Evolutionary conservation across 164 flowering plant genomes (phyloP).

Genomic region (Vitis cinerea): DNA sequence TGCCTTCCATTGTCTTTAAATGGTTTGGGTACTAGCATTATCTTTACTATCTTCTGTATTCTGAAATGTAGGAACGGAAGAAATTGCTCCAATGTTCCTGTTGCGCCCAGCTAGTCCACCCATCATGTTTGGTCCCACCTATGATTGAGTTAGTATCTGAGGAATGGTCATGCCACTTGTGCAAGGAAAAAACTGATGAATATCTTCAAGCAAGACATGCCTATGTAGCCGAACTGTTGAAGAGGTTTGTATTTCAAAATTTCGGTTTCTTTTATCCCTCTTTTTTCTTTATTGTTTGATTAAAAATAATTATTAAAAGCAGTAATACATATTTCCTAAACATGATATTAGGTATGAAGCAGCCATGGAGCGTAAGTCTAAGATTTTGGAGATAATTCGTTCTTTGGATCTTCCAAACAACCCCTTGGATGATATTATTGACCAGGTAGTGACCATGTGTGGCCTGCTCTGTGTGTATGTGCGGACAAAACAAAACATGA

Average conservation of each 20-base stretch:
- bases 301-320: not conserved
- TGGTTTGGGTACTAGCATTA: not conserved
- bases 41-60: constrained; percentile 5
- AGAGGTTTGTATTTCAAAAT: constrained; percentile 45
- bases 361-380: constrained; percentile 76
- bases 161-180: constrained; percentile 86
- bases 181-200: constrained; percentile 91
- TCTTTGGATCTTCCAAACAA: constrained; percentile 90
- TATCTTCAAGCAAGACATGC: constrained; percentile 63
- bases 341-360: constrained; percentile 70
- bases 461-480: not conserved
- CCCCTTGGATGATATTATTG: constrained; percentile 94
- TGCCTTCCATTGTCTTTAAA: not conserved
- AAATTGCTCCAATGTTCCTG: constrained; percentile 87
- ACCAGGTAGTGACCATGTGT: constrained; percentile 54
- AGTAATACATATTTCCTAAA: not conserved
- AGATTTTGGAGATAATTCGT: constrained; percentile 81
- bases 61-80: constrained; percentile 68
- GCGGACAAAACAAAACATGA: not conserved
- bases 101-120: constrained; percentile 77
- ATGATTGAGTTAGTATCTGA: constrained; percentile 44
- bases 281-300: not conserved
- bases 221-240: constrained; percentile 62
- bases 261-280: not conserved
- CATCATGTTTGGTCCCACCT: constrained; percentile 78